Evolutionary conservation across 345 rosid species (phyloP).

Genomic region (Dimocarpus longan): DNA sequence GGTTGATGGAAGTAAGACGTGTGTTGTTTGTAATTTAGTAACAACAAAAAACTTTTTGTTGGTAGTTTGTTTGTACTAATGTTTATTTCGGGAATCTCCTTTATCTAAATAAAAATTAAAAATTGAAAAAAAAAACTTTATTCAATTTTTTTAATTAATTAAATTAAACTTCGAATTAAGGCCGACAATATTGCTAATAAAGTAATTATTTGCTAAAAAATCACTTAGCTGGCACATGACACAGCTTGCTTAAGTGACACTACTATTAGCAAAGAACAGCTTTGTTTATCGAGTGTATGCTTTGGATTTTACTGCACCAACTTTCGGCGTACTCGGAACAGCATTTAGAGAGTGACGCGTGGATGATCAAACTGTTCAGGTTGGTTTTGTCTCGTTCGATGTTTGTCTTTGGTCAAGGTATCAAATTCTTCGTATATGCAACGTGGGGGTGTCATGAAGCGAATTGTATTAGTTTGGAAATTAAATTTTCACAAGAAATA

Average conservation of each 20-base stretch:
- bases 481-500: no score
- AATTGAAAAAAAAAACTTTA: not conserved
- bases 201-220: not conserved
- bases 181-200: constrained; percentile 14
- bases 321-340: constrained; percentile 19
- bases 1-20: constrained; percentile 40
- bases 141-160: not conserved
- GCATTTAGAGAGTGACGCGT: constrained; percentile 10
- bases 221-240: constrained; percentile 23
- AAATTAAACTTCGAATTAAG: constrained; percentile 1
- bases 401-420: not conserved
- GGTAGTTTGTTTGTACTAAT: not conserved
- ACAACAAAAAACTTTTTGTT: constrained; percentile 14
- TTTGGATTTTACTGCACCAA: constrained; percentile 19
- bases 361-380: not conserved
- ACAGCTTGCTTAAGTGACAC: constrained; percentile 7
- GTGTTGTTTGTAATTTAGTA: constrained; percentile 28
- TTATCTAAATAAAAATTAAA: not conserved
- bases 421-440: constrained; percentile 18
- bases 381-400: not conserved
- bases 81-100: constrained; percentile 22
- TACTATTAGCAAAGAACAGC: not conserved
- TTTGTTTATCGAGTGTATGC: not conserved
- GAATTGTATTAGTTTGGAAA: not conserved
- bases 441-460: constrained; percentile 28